These are phyloP conservation scores for Misopates orontium DNA, from an alignment of 257 asterid genomes.

Conservation along the genomic window DNA sequence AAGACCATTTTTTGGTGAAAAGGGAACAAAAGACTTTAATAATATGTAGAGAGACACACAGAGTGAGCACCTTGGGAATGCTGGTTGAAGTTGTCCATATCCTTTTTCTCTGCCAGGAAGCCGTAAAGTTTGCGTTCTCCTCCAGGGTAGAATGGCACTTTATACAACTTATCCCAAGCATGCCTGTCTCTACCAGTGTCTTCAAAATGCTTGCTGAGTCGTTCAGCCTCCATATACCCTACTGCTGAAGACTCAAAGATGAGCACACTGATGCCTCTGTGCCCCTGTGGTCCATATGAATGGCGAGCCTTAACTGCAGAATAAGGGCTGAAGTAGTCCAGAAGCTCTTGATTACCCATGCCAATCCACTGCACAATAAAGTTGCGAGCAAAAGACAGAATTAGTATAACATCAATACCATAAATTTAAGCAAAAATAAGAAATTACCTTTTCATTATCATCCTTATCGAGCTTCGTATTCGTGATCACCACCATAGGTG, in stretches of 20 bases:
- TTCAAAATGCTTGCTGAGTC: conserved; percentile 51
- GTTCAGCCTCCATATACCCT: conserved; percentile 61
- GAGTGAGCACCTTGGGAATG: conserved; percentile 49
- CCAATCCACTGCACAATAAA: conserved; percentile 58
- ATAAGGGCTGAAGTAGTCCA: conserved; percentile 39
- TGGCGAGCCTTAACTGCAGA: conserved; percentile 42
- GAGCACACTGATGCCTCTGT: conserved; percentile 55
- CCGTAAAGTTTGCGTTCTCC: conserved; percentile 55
- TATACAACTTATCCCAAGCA: conserved; percentile 44
- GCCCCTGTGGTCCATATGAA: conserved; percentile 69
- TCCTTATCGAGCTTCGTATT: conserved; percentile 50
- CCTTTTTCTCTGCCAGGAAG: conserved; percentile 51
- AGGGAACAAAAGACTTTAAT: not conserved
- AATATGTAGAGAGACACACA: too few relatives aligned
- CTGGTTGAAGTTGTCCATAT: conserved; percentile 51
- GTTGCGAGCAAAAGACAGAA: conserved; percentile 11
- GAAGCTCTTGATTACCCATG: conserved; percentile 69
- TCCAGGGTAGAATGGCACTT: conserved; percentile 35
- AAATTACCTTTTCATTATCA: conserved; percentile 43
- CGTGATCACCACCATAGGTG: conserved; percentile 58
- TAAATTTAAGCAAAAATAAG: conserved; percentile 16
- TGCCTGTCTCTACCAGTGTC: conserved; percentile 41
- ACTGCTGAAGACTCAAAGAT: conserved; percentile 56
- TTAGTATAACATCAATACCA: conserved; percentile 17
- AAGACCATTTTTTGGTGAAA: not conserved